Percentiles rank a stretch among this genome's conserved stretches.
These are phyloP conservation scores for Rugonectria rugulosa DNA, from an alignment of 2,329 filamentous ascomycete species.

Conservation along the genomic window DNA sequence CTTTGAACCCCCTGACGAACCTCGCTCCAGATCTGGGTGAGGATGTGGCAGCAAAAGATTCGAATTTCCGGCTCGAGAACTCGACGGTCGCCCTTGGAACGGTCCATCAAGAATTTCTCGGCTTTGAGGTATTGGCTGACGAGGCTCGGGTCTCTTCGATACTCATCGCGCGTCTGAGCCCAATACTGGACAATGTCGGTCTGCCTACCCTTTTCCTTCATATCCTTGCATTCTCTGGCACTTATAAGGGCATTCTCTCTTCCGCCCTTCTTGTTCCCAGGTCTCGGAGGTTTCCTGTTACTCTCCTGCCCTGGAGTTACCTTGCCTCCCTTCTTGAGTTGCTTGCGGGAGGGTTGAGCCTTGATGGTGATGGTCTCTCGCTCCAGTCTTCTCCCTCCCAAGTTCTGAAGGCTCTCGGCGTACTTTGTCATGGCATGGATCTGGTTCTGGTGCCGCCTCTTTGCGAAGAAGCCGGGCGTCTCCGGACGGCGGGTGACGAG, in stretches of 20 bases:
- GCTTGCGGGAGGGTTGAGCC: slow-evolving; percentile 6
- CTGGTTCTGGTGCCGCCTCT: slow-evolving; percentile 65
- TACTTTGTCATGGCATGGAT: slow-evolving; percentile 74
- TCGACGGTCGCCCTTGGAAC: slow-evolving; percentile 44
- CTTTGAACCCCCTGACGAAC: background rate
- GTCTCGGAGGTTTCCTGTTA: background rate
- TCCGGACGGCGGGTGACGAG: slow-evolving; percentile 48
- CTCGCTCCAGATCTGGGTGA: slow-evolving; percentile 32
- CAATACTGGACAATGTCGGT: slow-evolving; percentile 50
- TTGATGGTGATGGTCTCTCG: slow-evolving; percentile 68
- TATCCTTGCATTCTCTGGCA: slow-evolving; percentile 45
- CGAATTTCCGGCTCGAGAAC: slow-evolving; percentile 44
- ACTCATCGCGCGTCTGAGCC: slow-evolving; percentile 51
- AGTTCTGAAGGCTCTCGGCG: slow-evolving; percentile 73
- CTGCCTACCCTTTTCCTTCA: slow-evolving; percentile 42
- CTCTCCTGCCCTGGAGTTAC: background rate
- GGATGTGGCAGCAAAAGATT: slow-evolving; percentile 46
- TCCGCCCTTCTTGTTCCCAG: slow-evolving; percentile 20
- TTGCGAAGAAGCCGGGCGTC: slow-evolving; percentile 40
- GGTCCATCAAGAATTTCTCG: slow-evolving; percentile 54
- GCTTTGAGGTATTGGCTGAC: slow-evolving; percentile 57
- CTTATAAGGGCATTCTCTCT: slow-evolving; percentile 49
- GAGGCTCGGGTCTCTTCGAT: slow-evolving; percentile 54
- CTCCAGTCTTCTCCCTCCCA: slow-evolving; percentile 67
- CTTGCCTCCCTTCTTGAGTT: slow-evolving; percentile 18